phyloP scores from a whole-genome alignment of 202 grass and related monocot species.

The Miscanthus sacchariflorus region DNA sequence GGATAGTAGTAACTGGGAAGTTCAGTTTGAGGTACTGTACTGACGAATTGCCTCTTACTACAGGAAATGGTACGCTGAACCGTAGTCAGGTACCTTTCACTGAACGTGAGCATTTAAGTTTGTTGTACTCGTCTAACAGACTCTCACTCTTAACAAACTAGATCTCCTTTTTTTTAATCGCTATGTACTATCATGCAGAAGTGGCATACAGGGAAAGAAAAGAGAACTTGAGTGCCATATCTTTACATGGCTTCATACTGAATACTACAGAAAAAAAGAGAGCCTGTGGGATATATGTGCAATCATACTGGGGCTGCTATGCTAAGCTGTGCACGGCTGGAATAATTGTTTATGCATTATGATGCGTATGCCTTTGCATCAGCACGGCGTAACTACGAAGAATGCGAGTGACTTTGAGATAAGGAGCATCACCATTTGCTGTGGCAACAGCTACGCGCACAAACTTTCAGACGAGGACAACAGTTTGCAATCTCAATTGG shows the following conservation, averaged over 20 bases:
- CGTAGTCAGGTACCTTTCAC: conserved; percentile 33
- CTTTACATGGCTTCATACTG: conserved; percentile 59
- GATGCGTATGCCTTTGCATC: conserved; percentile 49
- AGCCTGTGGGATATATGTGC: conserved; percentile 25
- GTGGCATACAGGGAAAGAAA: conserved; percentile 44
- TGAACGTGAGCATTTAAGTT: conserved; percentile 36
- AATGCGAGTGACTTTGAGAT: conserved; percentile 50
- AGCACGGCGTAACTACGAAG: conserved; percentile 51
- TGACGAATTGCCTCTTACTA: conserved; percentile 38
- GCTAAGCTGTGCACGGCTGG: conserved; percentile 55
- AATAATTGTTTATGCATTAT: conserved; percentile 59
- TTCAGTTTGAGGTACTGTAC: conserved; percentile 39
- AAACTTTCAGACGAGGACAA: conserved; percentile 16
- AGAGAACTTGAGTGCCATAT: conserved; percentile 13
- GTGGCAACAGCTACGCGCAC: conserved; percentile 37
- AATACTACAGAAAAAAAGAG: conserved; percentile 43
- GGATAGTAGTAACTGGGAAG: conserved; percentile 44
- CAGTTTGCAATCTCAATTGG: neutral
- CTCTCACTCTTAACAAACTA: conserved; percentile 28
- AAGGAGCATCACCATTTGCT: conserved; percentile 44
- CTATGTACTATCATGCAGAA: conserved; percentile 5
- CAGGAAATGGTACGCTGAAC: conserved; percentile 42
- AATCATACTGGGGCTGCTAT: conserved; percentile 52
- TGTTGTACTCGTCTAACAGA: conserved; percentile 34
- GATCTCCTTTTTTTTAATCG: no score